Conservation (phyloP, 1,139 yeast genomes). For the Kodamaea anthophila region DNA sequence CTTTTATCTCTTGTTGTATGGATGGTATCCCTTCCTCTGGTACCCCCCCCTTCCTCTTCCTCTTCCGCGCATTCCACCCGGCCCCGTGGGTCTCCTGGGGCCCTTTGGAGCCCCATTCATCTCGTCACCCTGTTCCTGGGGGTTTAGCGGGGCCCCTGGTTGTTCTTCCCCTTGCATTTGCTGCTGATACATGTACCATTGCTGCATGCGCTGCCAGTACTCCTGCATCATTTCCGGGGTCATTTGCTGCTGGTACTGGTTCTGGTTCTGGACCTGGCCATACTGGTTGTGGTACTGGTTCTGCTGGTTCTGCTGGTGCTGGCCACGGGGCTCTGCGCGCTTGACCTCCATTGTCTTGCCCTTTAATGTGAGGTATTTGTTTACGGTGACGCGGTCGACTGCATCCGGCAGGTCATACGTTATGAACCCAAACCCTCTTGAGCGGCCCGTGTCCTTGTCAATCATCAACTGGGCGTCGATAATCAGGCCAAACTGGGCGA, state of each 20-base stretch:
- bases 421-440: constrained; percentile 96
- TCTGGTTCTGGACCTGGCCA: constrained; percentile 29
- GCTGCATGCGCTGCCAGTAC: constrained; percentile 83
- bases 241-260: constrained; percentile 32
- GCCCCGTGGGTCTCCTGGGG: constrained; percentile 38
- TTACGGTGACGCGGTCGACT: constrained; percentile 84
- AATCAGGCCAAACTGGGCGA: constrained; percentile 85
- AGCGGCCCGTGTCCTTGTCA: constrained; percentile 95
- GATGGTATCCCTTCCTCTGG: constrained; percentile 20
- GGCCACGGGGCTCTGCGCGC: constrained; percentile 91
- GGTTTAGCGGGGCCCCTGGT: constrained; percentile 49
- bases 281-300: constrained; percentile 36
- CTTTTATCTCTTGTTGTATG: constrained; percentile 27
- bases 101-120: constrained; percentile 30
- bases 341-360: constrained; percentile 94
- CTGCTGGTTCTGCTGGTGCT: constrained; percentile 37
- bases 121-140: constrained; percentile 41
- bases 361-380: constrained; percentile 74
- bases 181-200: constrained; percentile 62
- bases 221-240: constrained; percentile 84
- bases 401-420: constrained; percentile 96
- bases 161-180: constrained; percentile 31
- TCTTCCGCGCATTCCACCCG: constrained; percentile 26
- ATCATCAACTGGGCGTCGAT: constrained; percentile 97
- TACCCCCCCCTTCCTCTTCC: constrained; percentile 16